Evolutionary conservation across 805 yeast species (phyloP).

Genomic region (Candida sphagnicola): DNA sequence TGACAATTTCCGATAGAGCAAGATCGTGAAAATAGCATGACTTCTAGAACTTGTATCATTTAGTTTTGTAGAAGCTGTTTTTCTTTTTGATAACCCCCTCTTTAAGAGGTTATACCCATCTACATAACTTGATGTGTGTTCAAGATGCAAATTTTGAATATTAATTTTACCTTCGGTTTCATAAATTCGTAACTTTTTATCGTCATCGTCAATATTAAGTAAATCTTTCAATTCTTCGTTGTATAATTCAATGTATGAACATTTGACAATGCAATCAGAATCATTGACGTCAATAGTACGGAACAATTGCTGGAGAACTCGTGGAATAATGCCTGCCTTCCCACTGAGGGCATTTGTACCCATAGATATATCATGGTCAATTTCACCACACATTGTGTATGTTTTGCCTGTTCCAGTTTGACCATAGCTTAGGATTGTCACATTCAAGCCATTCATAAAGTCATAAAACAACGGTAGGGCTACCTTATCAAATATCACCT

Average conservation of each 20-base stretch:
- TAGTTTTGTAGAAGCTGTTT: constrained; percentile 70
- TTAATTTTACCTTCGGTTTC: constrained; percentile 37
- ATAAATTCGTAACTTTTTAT: constrained; percentile 32
- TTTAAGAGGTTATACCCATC: constrained; percentile 56
- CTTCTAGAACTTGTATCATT: constrained; percentile 73
- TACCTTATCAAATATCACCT: constrained; percentile 57
- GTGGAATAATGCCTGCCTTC: constrained; percentile 57
- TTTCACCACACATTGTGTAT: constrained; percentile 60
- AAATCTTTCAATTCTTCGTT: constrained; percentile 83
- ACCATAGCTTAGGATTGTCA: constrained; percentile 73
- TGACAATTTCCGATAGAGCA: constrained; percentile 42
- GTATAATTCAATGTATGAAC: constrained; percentile 81
- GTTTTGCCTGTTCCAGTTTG: constrained; percentile 93
- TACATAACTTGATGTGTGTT: constrained; percentile 47
- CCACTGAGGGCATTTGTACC: constrained; percentile 9
- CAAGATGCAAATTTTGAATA: constrained; percentile 65
- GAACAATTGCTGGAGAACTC: constrained; percentile 50
- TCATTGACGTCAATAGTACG: constrained; percentile 21
- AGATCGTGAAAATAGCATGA: constrained; percentile 70
- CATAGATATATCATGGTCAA: constrained; percentile 3
- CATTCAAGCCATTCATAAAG: constrained; percentile 57
- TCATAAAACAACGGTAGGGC: constrained; percentile 74
- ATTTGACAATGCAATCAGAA: constrained; percentile 61
- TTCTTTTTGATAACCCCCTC: constrained; percentile 55
- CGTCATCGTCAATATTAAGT: constrained; percentile 43